Base-by-base conservation (phyloP, 345 rosid species). In the Adansonia digitata region DNA sequence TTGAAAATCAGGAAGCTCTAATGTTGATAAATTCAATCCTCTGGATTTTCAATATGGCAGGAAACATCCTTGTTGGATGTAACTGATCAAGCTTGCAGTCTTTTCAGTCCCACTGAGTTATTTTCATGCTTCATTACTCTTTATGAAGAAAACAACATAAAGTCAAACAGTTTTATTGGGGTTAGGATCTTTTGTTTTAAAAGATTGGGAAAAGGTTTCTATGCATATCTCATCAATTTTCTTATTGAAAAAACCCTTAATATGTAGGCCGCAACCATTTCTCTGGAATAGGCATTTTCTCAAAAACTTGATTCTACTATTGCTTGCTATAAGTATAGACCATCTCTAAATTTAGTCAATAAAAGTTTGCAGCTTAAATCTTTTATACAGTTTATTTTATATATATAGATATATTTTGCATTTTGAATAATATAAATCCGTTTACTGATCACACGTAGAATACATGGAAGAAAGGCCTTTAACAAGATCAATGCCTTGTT, bases 41-140 rank as follows among this genome's bases (percentile, higher is more conserved):
- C 67, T 55, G 37, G 75, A 57, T 69, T 65, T 81, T 74, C 18
- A 4, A 49, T 61, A 74, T 84, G 77, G 75, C 90, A 95, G 99
- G 98, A 95, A 88, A 89, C 97, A 76, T 91, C 98, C 52, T 81
- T 95, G 82, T 86, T 90, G 81, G 89, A 93, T 79, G 80, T 87
- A 75, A 89, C 92, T 31, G 87, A 90, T 82, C 97, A 85, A 85
- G 92, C 98, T 69, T 95, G 99, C 81, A 89, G 81, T 71, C 97
- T 95, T 82, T 91, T 95, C 82, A 87, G 75, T 59, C 87, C 91
- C 31, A 77, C 85, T 27, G 97, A 95, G 98, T 98, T 95, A 83
- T 51, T 51, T 26, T 24, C 59, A 62, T 73, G 59, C 60, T 3
- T 34, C 34, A 18, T 17, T 11, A 69, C 35, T 59, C 48, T 24